These are phyloP conservation scores for Triticum dicoccoides DNA, from an alignment of 176 grass and related monocot species.

Conservation along the genomic window DNA sequence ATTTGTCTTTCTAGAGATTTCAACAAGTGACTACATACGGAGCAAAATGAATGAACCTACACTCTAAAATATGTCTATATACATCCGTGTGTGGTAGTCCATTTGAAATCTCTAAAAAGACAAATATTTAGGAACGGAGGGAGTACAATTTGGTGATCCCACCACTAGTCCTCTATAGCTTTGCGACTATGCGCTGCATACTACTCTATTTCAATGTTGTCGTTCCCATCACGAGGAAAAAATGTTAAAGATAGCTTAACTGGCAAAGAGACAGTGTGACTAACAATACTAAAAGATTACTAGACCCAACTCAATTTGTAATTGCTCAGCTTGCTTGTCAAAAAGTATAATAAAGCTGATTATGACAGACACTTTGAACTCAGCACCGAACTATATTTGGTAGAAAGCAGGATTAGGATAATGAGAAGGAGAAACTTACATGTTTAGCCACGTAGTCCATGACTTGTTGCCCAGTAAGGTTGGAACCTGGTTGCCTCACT, in stretches of 20 bases:
- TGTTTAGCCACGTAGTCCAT: slow-evolving; percentile 75
- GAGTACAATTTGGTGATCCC: background rate
- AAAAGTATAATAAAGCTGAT: background rate
- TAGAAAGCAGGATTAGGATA: slow-evolving; percentile 3
- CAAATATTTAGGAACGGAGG: too few species aligned
- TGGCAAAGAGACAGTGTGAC: background rate
- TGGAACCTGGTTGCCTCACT: slow-evolving; percentile 54
- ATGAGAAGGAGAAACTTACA: slow-evolving; percentile 35
- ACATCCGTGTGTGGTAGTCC: too few species aligned
- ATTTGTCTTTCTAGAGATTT: too few species aligned
- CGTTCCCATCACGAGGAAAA: background rate
- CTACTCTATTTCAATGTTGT: background rate
- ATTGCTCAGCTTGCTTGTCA: slow-evolving; percentile 3
- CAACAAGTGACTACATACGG: too few species aligned
- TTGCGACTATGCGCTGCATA: background rate
- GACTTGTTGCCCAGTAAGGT: slow-evolving; percentile 48
- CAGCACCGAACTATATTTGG: background rate
- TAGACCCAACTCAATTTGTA: background rate
- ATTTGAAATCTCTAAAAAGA: too few species aligned
- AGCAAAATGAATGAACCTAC: too few species aligned
- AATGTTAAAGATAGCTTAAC: background rate
- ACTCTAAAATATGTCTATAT: too few species aligned
- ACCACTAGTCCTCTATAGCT: background rate
- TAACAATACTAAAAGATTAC: slow-evolving; percentile 7
- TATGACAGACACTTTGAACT: background rate